Conservation (phyloP, 106 monocot species). For the Allium cepa region DNA sequence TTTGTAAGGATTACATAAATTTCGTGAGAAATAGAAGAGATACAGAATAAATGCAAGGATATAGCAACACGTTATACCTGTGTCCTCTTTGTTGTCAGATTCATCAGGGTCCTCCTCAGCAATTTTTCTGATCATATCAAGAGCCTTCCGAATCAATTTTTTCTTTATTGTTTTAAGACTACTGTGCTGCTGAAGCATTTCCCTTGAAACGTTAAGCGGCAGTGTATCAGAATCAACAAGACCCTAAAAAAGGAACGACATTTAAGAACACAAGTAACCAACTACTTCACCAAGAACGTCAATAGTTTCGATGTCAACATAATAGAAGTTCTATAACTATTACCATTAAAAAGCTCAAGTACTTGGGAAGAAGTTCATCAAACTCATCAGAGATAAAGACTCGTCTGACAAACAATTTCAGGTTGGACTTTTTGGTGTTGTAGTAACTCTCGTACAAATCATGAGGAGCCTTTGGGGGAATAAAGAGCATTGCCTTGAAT, state of each 20-base stretch:
- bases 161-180: slow-evolving; percentile 99
- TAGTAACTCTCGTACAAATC: slow-evolving; percentile 99
- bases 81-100: slow-evolving; percentile 44
- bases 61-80: slow-evolving; percentile 28
- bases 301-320: no score
- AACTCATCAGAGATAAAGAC: slow-evolving; percentile 99
- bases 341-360: slow-evolving; percentile 47
- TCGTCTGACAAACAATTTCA: slow-evolving; percentile 93
- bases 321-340: neutral
- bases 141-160: slow-evolving; percentile 92
- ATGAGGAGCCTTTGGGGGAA: slow-evolving; percentile 94
- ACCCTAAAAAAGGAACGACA: slow-evolving; percentile 39
- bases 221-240: slow-evolving; percentile 96
- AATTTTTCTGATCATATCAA: slow-evolving; percentile 91
- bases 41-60: no score
- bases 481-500: slow-evolving; percentile 92
- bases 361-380: slow-evolving; percentile 96
- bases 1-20: no score
- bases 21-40: no score
- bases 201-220: slow-evolving; percentile 93
- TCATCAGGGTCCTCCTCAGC: slow-evolving; percentile 99
- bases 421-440: slow-evolving; percentile 77
- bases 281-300: no score
- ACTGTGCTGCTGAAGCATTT: slow-evolving; percentile 95
- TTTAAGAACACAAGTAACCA: no score